Evolutionary conservation across 2,329 filamentous ascomycete genomes (phyloP), one percentile per base, ranked within the genome.

Genomic region (Exophiala oligosperma): DNA sequence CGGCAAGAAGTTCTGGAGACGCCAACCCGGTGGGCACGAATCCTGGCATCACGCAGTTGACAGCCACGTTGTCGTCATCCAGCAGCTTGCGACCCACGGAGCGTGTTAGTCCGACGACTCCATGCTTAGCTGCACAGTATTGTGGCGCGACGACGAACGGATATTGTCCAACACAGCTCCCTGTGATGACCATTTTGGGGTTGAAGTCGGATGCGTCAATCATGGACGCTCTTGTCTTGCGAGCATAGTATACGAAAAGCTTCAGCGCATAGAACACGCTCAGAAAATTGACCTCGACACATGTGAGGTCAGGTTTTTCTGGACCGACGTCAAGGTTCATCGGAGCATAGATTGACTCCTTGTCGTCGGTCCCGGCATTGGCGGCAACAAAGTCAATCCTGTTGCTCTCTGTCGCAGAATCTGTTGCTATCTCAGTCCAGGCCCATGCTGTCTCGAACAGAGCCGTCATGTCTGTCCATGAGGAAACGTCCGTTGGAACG

Each of bases 221-320:
- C n/a, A 29, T 35, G 11, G 32, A n/a, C 7, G 21, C 32, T 29
- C 49, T 35, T 9, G 32, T 52, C 49, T 52, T 52, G 4, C 14
- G 12, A 29, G 32, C 40, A 35, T 52, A 52, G 49, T 52, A n/a
- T 38, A 29, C 7, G 49, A 52, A 52, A 26, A 52, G 49, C 49
- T n/a, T 52, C 28, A 52, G 32, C 9, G 32, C 49, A 24, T 52
- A 52, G 49, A 52, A 7, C 32, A 52, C 49, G 37, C 32, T 35
- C 12, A 23, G 1, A 5, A 52, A 35, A 35, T 52, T 35, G 49
- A 52, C 49, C 14, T 52, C 49, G 2, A 52, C n/a, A 17, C 40
- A 29, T 35, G 6, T 17, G 12, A 52, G 29, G 41, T 52, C 41
- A 17, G 49, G 49, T 35, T 52, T 52, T 26, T 52, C 4, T 14